phyloP scores from a whole-genome alignment of 805 yeast species.

The Maudiozyma pseudohumilis region DNA sequence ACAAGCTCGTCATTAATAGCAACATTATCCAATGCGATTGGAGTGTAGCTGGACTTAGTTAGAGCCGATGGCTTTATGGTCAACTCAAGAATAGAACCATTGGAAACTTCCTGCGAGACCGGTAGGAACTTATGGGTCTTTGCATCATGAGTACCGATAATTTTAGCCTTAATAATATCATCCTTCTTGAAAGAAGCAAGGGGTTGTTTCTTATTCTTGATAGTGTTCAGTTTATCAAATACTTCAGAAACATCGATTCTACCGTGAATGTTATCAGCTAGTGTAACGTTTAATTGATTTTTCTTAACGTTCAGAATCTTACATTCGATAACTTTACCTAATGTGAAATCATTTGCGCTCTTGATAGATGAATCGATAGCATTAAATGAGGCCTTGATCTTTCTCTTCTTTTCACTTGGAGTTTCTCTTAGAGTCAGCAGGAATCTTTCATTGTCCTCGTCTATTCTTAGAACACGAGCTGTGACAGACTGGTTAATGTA shows the following conservation, averaged over 20 bases:
- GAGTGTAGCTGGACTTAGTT: slow-evolving; percentile 16
- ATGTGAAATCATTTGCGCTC: slow-evolving; percentile 39
- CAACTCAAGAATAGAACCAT: slow-evolving; percentile 54
- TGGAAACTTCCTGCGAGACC: slow-evolving; percentile 46
- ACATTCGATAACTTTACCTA: slow-evolving; percentile 57
- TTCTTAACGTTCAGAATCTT: slow-evolving; percentile 52
- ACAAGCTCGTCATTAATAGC: slow-evolving; percentile 40
- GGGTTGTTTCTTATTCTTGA: slow-evolving; percentile 50
- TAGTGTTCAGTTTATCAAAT: slow-evolving; percentile 43
- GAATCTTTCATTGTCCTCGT: slow-evolving; percentile 61
- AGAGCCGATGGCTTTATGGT: slow-evolving; percentile 40
- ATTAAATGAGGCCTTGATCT: slow-evolving; percentile 32
- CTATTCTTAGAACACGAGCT: slow-evolving; percentile 56
- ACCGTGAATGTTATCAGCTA: slow-evolving; percentile 73
- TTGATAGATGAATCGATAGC: slow-evolving; percentile 52
- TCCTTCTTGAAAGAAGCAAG: slow-evolving; percentile 50
- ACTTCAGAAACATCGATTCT: slow-evolving; percentile 69
- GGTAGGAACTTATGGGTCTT: slow-evolving; percentile 60
- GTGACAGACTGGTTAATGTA: slow-evolving; percentile 60
- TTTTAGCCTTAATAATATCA: slow-evolving; percentile 46
- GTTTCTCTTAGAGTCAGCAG: slow-evolving; percentile 47
- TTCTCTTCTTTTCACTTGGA: slow-evolving; percentile 6
- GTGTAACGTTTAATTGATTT: slow-evolving; percentile 61
- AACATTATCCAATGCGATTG: slow-evolving; percentile 34
- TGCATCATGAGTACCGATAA: slow-evolving; percentile 70